Conservation (phyloP, 164 flowering plant genomes). For the Umbilicus rupestris region DNA sequence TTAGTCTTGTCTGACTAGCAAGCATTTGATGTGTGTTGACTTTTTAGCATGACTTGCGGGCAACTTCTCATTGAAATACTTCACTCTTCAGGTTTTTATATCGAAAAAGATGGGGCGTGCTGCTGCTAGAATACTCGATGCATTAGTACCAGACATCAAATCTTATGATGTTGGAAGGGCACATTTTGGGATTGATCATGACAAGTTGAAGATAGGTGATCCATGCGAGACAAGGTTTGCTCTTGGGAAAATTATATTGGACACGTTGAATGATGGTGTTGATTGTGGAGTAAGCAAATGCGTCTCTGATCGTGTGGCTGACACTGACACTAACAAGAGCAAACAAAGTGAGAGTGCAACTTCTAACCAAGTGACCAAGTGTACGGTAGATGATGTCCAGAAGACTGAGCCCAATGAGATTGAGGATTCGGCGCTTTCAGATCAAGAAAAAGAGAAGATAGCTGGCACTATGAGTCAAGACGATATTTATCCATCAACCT, state of each 20-base stretch:
- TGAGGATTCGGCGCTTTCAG: too few relatives aligned
- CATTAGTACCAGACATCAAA: constrained; percentile 24
- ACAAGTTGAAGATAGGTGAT: constrained; percentile 40
- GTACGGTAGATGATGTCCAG: too few relatives aligned
- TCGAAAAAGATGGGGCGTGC: constrained; percentile 23
- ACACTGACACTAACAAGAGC: too few relatives aligned
- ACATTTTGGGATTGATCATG: constrained; percentile 28
- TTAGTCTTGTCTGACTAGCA: not conserved
- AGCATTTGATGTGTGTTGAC: not conserved
- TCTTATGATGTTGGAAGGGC: constrained; percentile 15
- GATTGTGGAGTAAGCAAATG: constrained; percentile 8
- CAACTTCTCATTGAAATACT: not conserved
- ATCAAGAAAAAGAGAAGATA: too few relatives aligned
- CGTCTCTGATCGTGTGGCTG: too few relatives aligned
- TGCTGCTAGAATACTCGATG: constrained; percentile 34
- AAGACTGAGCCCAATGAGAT: too few relatives aligned
- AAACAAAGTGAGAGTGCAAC: too few relatives aligned
- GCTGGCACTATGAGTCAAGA: too few relatives aligned
- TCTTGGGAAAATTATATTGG: constrained; percentile 64
- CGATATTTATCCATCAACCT: too few relatives aligned
- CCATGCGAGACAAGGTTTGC: constrained; percentile 45
- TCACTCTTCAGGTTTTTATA: constrained; percentile 52
- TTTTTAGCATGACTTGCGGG: not conserved
- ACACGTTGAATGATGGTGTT: constrained; percentile 36
- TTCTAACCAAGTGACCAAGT: too few relatives aligned